Percentiles rank a stretch among this genome's conserved stretches.
Conservation (phyloP, 768 basidiomycete species). For the Lactarius trivialis region DNA sequence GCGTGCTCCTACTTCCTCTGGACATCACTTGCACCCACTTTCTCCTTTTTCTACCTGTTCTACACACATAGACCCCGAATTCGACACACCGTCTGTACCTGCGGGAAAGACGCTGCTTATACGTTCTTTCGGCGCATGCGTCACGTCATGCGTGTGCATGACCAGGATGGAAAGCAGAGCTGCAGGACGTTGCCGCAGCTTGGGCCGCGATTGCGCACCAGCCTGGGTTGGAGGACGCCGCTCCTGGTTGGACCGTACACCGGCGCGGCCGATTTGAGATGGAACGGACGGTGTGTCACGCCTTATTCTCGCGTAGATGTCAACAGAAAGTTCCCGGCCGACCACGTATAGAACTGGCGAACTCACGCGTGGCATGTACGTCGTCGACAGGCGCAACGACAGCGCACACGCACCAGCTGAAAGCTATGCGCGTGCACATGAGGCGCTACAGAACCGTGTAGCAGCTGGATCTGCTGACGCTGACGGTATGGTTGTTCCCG, state of each 20-base stretch:
- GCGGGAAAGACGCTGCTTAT: conserved; percentile 49
- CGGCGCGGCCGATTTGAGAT: conserved; percentile 19
- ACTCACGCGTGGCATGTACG: conserved; percentile 80
- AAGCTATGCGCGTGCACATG: conserved; percentile 60
- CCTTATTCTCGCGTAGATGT: background rate
- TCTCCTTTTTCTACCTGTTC: conserved; percentile 62
- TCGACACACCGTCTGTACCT: conserved; percentile 47
- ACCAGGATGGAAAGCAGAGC: conserved; percentile 80
- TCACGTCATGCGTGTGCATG: conserved; percentile 68
- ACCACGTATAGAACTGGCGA: conserved; percentile 54
- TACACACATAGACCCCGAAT: conserved; percentile 50
- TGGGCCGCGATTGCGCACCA: conserved; percentile 81
- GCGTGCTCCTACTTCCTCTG: conserved; percentile 65
- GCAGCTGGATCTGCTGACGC: conserved; percentile 23
- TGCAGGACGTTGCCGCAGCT: conserved; percentile 85
- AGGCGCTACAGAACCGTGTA: conserved; percentile 38
- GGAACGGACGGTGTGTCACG: conserved; percentile 18
- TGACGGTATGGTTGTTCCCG: conserved; percentile 40
- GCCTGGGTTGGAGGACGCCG: conserved; percentile 33
- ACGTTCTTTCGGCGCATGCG: conserved; percentile 70
- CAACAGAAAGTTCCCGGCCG: background rate
- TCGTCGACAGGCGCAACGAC: conserved; percentile 70
- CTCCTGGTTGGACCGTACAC: conserved; percentile 49
- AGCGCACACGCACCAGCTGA: conserved; percentile 59
- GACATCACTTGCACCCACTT: conserved; percentile 81